phyloP scores from a whole-genome alignment of 2,329 filamentous ascomycete genomes.

The Colletotrichum sp. region DNA sequence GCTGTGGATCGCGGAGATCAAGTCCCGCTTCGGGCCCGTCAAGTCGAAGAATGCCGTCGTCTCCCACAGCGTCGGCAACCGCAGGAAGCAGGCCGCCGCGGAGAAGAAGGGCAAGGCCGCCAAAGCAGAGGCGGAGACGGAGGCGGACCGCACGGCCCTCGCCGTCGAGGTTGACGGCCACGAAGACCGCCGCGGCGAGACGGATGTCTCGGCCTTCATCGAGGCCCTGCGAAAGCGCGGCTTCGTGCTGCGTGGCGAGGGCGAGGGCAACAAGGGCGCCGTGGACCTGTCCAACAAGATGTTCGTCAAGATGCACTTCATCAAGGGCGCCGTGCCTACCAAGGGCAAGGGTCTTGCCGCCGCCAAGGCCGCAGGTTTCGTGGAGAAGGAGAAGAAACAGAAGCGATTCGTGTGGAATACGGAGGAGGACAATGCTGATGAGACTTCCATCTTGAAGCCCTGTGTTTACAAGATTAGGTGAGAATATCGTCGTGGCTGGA shows the following conservation, averaged over 20 bases:
- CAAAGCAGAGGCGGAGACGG: slow-evolving; percentile 42
- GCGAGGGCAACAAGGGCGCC: slow-evolving; percentile 47
- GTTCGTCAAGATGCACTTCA: slow-evolving; percentile 97
- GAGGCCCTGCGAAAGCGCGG: slow-evolving; percentile 81
- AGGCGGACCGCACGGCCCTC: slow-evolving; percentile 57
- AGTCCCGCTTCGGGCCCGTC: slow-evolving; percentile 77
- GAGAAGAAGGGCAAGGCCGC: slow-evolving; percentile 49
- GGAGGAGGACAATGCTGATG: slow-evolving; percentile 62
- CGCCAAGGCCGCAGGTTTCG: slow-evolving; percentile 61
- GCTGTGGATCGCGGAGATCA: slow-evolving; percentile 97
- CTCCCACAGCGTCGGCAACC: slow-evolving; percentile 74
- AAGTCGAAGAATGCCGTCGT: slow-evolving; percentile 49
- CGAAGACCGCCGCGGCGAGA: slow-evolving; percentile 71
- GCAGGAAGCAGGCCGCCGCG: slow-evolving; percentile 55
- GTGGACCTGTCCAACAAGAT: slow-evolving; percentile 92
- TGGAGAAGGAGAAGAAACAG: slow-evolving; percentile 49
- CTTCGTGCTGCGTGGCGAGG: slow-evolving; percentile 77
- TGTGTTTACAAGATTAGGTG: slow-evolving; percentile 93
- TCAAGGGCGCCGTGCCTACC: slow-evolving; percentile 78
- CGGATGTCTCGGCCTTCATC: slow-evolving; percentile 87
- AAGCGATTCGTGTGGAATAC: slow-evolving; percentile 65
- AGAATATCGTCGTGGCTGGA: slow-evolving; percentile 21
- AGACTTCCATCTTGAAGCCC: slow-evolving; percentile 78
- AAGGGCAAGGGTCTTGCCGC: slow-evolving; percentile 74
- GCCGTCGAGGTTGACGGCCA: slow-evolving; percentile 75